A percentile compares a stretch with the other conserved stretches of the same genome.
Conservation (phyloP, 75 land plant species). For the Sequoia sempervirens region DNA sequence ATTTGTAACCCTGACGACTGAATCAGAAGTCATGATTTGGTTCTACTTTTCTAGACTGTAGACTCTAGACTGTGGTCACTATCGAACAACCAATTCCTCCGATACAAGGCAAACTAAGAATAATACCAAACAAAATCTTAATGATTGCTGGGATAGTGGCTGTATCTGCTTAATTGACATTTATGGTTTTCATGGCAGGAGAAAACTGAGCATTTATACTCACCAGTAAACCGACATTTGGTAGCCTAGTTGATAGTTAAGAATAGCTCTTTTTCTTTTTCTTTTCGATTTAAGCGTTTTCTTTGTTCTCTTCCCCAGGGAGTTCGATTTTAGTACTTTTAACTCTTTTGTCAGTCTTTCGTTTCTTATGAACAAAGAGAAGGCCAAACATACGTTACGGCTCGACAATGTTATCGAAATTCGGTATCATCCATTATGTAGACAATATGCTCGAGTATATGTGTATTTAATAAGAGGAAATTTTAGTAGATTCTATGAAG, state of each 20-base stretch:
- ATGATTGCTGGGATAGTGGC: not conserved
- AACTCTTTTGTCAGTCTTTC: not conserved
- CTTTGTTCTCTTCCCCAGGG: not conserved
- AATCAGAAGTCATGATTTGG: too few relatives aligned
- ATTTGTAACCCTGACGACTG: too few relatives aligned
- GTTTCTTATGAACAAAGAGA: not conserved
- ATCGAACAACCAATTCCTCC: not conserved
- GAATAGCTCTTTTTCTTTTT: not conserved
- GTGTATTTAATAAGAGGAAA: too few relatives aligned
- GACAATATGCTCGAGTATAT: too few relatives aligned
- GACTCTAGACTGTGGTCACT: not conserved
- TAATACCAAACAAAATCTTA: not conserved
- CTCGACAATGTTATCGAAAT: too few relatives aligned
- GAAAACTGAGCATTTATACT: not conserved
- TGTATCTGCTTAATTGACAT: not conserved
- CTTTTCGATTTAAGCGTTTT: not conserved
- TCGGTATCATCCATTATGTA: too few relatives aligned
- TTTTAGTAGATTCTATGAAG: too few relatives aligned
- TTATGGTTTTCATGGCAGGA: not conserved
- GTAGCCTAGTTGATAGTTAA: too few relatives aligned
- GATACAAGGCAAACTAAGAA: not conserved
- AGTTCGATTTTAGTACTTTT: not conserved
- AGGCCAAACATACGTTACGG: not conserved
- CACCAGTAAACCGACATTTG: not conserved
- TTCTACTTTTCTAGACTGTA: too few relatives aligned